Percentiles rank a stretch among this genome's conserved stretches.
phyloP scores from a whole-genome alignment of 495 filamentous ascomycete genomes.

The Aspergillus coremiiformis region DNA sequence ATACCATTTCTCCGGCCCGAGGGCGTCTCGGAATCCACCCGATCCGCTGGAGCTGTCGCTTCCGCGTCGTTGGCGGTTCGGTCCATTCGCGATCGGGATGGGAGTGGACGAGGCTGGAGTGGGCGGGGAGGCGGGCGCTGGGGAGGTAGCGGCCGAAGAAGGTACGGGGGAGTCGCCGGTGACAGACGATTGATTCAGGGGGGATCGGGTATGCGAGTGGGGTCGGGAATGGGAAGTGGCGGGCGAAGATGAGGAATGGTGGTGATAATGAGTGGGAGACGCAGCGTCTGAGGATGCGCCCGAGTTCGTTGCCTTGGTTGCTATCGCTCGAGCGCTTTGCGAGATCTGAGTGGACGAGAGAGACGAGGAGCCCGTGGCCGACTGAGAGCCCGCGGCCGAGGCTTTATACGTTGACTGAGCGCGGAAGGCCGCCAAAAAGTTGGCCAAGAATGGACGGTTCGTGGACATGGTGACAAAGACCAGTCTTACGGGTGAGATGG shows the following conservation, averaged over 20 bases:
- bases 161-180: slow-evolving; percentile 5
- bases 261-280: slow-evolving; percentile 17
- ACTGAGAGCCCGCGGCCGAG: slow-evolving; percentile 23
- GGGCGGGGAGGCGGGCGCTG: slow-evolving; percentile 20
- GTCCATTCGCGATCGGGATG: slow-evolving; percentile 29
- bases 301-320: slow-evolving; percentile 29
- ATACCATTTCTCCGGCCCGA: slow-evolving; percentile 78
- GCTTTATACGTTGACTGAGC: slow-evolving; percentile 48
- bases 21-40: slow-evolving; percentile 67
- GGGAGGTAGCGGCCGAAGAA: slow-evolving; percentile 18
- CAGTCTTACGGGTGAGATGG: background rate
- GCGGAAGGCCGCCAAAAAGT: slow-evolving; percentile 80
- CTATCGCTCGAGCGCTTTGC: slow-evolving; percentile 36
- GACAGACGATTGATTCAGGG: slow-evolving; percentile 11
- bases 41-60: slow-evolving; percentile 73
- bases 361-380: slow-evolving; percentile 20
- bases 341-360: slow-evolving; percentile 32
- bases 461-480: slow-evolving; percentile 41
- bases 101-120: slow-evolving; percentile 27
- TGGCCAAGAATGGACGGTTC: slow-evolving; percentile 76
- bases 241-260: slow-evolving; percentile 8
- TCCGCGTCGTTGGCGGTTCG: slow-evolving; percentile 44
- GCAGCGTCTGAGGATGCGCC: slow-evolving; percentile 8
- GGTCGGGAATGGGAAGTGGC: slow-evolving; percentile 12
- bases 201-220: slow-evolving; percentile 20